These are phyloP conservation scores for Trichosporon inkin DNA, from an alignment of 1,284 basidiomycete genomes.

Conservation along the genomic window DNA sequence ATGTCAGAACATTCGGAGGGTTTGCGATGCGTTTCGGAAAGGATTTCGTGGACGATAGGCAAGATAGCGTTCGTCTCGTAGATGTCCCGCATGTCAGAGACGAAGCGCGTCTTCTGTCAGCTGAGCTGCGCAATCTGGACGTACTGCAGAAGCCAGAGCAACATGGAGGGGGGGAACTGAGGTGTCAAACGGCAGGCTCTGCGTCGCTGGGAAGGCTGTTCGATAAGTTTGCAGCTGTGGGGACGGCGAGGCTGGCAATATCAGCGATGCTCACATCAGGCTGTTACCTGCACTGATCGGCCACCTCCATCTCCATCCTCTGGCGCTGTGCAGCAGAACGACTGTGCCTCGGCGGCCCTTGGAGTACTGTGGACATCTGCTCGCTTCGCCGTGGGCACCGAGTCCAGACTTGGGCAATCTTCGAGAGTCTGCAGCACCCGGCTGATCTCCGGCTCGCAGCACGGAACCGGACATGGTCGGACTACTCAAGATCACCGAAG, in stretches of 20 bases:
- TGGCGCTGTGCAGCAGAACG: conserved; percentile 6
- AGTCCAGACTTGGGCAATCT: too few relatives aligned
- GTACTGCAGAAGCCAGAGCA: conserved; percentile 23
- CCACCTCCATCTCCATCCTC: conserved; percentile 14
- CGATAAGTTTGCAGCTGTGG: background rate
- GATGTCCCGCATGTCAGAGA: conserved; percentile 12
- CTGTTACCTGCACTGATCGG: background rate
- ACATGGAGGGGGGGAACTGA: conserved; percentile 8
- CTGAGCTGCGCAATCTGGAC: background rate
- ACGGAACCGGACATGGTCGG: background rate
- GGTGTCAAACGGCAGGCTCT: background rate
- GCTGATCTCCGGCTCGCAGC: background rate
- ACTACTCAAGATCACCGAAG: background rate
- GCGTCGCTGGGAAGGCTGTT: background rate
- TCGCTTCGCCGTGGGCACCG: background rate
- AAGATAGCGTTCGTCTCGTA: conserved; percentile 11
- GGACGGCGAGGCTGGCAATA: background rate
- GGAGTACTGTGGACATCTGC: background rate
- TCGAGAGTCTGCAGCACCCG: too few relatives aligned
- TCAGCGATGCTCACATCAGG: background rate
- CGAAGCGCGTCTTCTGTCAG: conserved; percentile 6
- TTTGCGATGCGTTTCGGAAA: conserved; percentile 19
- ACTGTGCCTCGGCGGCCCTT: conserved; percentile 7
- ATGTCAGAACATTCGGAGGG: background rate
- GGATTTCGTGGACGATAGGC: conserved; percentile 14